A percentile compares a stretch with the other conserved stretches of the same genome.
Evolutionary conservation across 495 filamentous ascomycete species (phyloP).

Genomic region (Pseudevernia furfuracea): DNA sequence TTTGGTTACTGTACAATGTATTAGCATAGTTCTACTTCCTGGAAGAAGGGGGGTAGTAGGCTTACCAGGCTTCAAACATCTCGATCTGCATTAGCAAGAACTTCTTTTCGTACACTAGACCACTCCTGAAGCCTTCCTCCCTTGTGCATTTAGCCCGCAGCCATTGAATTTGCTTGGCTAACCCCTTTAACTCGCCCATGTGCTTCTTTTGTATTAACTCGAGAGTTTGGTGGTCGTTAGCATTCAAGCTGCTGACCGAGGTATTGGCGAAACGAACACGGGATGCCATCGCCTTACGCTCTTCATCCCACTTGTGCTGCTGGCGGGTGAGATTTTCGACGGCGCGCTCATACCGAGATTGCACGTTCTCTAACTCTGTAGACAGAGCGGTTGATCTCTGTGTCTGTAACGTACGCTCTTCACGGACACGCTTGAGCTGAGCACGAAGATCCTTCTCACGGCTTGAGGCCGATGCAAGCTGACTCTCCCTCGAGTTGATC

Average conservation of each 20-base stretch:
- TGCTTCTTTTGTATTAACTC: conserved; percentile 53
- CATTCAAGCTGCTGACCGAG: conserved; percentile 27
- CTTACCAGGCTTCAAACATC: conserved; percentile 79
- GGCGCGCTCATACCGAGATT: conserved; percentile 46
- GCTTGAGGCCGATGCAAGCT: conserved; percentile 32
- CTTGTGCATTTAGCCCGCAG: conserved; percentile 68
- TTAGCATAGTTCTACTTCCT: conserved; percentile 21
- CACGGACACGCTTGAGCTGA: conserved; percentile 49
- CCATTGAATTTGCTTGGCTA: conserved; percentile 86
- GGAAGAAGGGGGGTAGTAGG: conserved; percentile 26
- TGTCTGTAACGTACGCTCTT: conserved; percentile 48
- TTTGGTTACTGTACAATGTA: conserved; percentile 64
- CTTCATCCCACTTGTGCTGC: conserved; percentile 42
- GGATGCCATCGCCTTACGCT: conserved; percentile 37
- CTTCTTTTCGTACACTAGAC: conserved; percentile 73
- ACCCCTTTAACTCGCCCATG: conserved; percentile 69
- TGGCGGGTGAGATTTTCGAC: conserved; percentile 38
- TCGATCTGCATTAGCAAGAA: conserved; percentile 71
- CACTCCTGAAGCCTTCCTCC: conserved; percentile 69
- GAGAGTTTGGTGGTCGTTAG: conserved; percentile 31
- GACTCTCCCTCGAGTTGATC: conserved; percentile 45
- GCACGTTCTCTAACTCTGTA: conserved; percentile 48
- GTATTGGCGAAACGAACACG: conserved; percentile 39
- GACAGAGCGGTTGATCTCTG: conserved; percentile 41
- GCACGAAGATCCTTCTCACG: conserved; percentile 49